Conservation (phyloP, 2,329 filamentous ascomycete genomes). For the Aspergillus brunneoviolaceus region DNA sequence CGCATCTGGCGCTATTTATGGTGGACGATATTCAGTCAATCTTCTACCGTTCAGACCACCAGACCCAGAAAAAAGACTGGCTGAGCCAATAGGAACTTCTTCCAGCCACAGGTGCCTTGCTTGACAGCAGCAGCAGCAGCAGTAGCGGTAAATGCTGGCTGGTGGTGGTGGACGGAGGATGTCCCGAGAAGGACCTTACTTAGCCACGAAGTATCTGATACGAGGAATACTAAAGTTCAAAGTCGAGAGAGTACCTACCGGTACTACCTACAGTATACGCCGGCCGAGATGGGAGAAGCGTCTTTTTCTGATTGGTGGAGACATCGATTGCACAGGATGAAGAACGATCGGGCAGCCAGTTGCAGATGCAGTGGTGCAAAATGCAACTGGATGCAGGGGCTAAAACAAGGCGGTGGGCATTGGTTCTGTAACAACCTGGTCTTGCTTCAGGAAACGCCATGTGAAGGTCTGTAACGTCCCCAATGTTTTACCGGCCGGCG, state of each 20-base stretch:
- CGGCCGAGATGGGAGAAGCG: not conserved
- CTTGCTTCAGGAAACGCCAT: not conserved
- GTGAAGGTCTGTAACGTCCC: conserved; percentile 7
- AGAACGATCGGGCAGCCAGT: conserved; percentile 7
- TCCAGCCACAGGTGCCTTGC: not conserved
- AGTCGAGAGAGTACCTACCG: too few relatives aligned
- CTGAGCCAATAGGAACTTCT: not conserved
- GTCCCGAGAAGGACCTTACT: not conserved
- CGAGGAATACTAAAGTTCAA: not conserved
- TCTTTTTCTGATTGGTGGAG: not conserved
- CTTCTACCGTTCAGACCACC: not conserved
- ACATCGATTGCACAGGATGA: not conserved
- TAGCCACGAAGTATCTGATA: not conserved
- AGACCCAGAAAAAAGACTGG: not conserved
- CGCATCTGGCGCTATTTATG: not conserved
- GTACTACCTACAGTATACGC: not conserved
- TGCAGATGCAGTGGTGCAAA: not conserved
- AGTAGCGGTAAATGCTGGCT: not conserved
- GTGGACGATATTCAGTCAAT: not conserved
- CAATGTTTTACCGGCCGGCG: not conserved
- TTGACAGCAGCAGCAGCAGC: not conserved
- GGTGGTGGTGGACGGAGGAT: not conserved
- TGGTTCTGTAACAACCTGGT: conserved; percentile 2
- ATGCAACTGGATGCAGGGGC: conserved; percentile 7
- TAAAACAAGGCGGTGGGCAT: conserved; percentile 7